Evolutionary conservation across 208 protist genomes (phyloP).

Genomic region (Leishmania mexicana): DNA sequence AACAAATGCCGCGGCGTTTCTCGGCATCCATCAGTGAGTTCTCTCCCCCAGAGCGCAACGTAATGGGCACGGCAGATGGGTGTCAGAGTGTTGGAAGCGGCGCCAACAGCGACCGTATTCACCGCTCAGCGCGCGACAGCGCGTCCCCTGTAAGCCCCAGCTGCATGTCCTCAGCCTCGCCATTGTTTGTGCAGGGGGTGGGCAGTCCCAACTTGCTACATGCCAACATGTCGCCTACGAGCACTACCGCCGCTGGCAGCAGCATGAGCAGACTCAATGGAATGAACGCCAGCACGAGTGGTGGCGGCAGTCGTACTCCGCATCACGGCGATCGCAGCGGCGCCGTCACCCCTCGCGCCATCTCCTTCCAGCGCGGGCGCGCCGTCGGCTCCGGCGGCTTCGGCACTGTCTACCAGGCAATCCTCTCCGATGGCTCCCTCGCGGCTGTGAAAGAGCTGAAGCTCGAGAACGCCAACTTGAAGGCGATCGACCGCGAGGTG

Average conservation of each 20-base stretch:
- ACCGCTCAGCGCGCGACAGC: constrained; percentile 23
- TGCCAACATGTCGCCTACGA: constrained; percentile 5
- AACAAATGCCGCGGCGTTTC: constrained; percentile 15
- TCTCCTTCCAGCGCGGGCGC: constrained; percentile 65
- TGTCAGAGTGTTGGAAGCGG: constrained; percentile 7
- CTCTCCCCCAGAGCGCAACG: constrained; percentile 18
- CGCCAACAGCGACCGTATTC: constrained; percentile 1
- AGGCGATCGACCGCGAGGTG: constrained; percentile 75
- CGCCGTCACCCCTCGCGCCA: constrained; percentile 25
- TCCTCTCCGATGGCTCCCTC: constrained; percentile 65
- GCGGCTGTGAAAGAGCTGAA: constrained; percentile 81
- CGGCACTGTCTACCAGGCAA: constrained; percentile 76
- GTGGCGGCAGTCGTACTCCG: constrained; percentile 23
- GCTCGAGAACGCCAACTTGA: constrained; percentile 51
- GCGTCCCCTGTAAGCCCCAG: constrained; percentile 11
- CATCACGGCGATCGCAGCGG: constrained; percentile 27
- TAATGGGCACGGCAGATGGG: constrained; percentile 7
- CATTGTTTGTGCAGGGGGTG: constrained; percentile 23
- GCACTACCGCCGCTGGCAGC: background rate
- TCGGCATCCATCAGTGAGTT: constrained; percentile 4
- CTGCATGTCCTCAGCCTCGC: constrained; percentile 18
- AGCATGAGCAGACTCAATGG: constrained; percentile 13
- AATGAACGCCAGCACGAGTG: constrained; percentile 7
- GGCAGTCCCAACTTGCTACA: constrained; percentile 8
- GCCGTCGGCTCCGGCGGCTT: constrained; percentile 73